phyloP scores from a whole-genome alignment of 1,284 basidiomycete species.

The Trametes sp. region DNA sequence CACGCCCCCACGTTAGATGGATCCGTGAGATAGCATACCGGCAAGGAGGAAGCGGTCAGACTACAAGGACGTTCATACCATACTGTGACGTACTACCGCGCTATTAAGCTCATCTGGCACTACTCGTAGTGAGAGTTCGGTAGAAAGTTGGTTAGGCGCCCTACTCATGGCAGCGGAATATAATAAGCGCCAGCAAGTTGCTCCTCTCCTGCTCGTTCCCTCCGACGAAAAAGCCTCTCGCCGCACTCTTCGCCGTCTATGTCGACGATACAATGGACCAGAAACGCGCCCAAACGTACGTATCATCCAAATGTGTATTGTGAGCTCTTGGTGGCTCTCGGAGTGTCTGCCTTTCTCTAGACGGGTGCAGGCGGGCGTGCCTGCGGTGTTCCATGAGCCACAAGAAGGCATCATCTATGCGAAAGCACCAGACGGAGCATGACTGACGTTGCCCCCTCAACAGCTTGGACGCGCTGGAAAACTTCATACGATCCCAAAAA shows the following conservation, averaged over 20 bases:
- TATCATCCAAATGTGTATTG: neutral
- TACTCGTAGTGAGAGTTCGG: too few relatives aligned
- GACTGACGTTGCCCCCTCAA: neutral
- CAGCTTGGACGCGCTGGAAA: constrained; percentile 72
- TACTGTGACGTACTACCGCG: too few relatives aligned
- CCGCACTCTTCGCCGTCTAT: constrained; percentile 32
- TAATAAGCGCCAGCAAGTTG: constrained; percentile 3
- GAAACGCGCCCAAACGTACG: constrained; percentile 66
- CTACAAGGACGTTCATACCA: too few relatives aligned
- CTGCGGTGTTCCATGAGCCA: neutral
- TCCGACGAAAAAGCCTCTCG: neutral
- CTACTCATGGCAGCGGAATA: neutral
- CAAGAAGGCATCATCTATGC: neutral
- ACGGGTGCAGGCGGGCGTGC: neutral
- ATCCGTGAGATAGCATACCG: too few relatives aligned
- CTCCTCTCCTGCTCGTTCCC: neutral
- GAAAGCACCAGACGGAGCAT: too few relatives aligned
- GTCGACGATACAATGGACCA: constrained; percentile 55
- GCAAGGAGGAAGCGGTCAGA: too few relatives aligned
- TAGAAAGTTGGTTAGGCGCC: too few relatives aligned
- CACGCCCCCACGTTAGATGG: too few relatives aligned
- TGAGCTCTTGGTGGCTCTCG: neutral
- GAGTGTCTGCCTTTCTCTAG: too few relatives aligned
- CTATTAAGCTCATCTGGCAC: too few relatives aligned
- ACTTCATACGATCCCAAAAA: constrained; percentile 68